Evolutionary conservation across 2,329 filamentous ascomycete genomes (phyloP), one percentile per base, ranked within the genome.

Genomic region (Cladosporium sphaerospermum): DNA sequence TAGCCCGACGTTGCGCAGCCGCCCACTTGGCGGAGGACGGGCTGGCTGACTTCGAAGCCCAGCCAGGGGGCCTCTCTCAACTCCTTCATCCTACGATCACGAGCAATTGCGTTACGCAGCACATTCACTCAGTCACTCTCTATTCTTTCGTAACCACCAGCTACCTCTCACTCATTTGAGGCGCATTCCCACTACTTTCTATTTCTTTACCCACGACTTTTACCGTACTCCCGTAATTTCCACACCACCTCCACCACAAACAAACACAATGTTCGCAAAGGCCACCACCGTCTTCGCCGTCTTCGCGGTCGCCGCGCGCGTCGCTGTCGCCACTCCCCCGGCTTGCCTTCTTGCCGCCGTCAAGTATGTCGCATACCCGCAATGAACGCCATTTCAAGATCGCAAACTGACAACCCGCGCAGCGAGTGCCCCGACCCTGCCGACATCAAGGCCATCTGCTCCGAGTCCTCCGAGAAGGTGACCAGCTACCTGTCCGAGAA

Each of bases 271-370:
- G 73, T 65, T 75, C 57, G 68, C 73, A 65, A 75, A 74, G 63
- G 68, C 71, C 37, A 64, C 70, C 56, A 55, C 75, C 53, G 53
- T 72, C 54, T 57, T 76, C 52, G 70, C 73, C 54, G 60, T 78
- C 54, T 65, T 78, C 61, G 72, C 73, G 36, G 64, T 75, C 53
- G 67, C 69, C 62, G 70, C 71, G 58, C 64, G 73, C 52, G 64
- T 73, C 54, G 69, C 69, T 54, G 67, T 70, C 53, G 68, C 71
- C n/a, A 61, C 69, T 28, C 72, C 77, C 43, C 76, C 76, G 28
- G 74, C 74, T 51, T 80, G 78, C 64, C 67, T 80, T 43, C 67
- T 80, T 42, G 69, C 67, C 40, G 76, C 74, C 36, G 69, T 80
- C 59, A 76, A 76, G 76, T 78, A 71, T 57, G 72, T 54, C 11